These are phyloP conservation scores for Metschnikowia koreensis DNA, from an alignment of 805 yeast species.

Conservation along the genomic window DNA sequence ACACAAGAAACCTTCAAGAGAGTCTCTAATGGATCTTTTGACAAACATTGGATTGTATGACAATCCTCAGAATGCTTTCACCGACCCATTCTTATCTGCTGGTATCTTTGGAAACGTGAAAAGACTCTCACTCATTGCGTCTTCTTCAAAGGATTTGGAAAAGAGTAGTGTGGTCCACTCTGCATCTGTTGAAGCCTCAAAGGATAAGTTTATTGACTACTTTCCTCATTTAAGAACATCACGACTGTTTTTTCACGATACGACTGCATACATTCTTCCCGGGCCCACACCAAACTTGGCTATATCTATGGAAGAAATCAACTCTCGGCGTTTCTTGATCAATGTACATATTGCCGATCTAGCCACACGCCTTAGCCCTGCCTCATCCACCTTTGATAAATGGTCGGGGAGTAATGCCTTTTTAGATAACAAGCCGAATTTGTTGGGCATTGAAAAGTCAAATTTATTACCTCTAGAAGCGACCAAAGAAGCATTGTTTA, in stretches of 20 bases:
- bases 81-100: constrained; percentile 32
- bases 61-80: constrained; percentile 20
- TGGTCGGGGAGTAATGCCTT: constrained; percentile 12
- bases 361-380: constrained; percentile 34
- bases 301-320: constrained; percentile 37
- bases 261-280: constrained; percentile 32
- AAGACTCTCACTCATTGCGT: constrained; percentile 19
- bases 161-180: constrained; percentile 5
- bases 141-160: constrained; percentile 20
- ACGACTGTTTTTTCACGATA: constrained; percentile 26
- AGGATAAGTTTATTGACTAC: constrained; percentile 20
- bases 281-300: constrained; percentile 21
- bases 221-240: constrained; percentile 32
- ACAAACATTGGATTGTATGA: constrained; percentile 24
- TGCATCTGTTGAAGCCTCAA: constrained; percentile 1
- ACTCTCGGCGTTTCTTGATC: constrained; percentile 33
- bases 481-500: constrained; percentile 1
- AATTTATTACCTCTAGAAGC: constrained; percentile 4
- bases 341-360: constrained; percentile 45
- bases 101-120: constrained; percentile 23
- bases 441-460: neutral
- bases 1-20: constrained; percentile 7
- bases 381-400: constrained; percentile 10
- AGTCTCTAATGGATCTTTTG: constrained; percentile 16
- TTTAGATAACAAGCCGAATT: neutral